These are phyloP conservation scores for Solanum neorickii DNA, from an alignment of 257 asterid species.

Conservation along the genomic window DNA sequence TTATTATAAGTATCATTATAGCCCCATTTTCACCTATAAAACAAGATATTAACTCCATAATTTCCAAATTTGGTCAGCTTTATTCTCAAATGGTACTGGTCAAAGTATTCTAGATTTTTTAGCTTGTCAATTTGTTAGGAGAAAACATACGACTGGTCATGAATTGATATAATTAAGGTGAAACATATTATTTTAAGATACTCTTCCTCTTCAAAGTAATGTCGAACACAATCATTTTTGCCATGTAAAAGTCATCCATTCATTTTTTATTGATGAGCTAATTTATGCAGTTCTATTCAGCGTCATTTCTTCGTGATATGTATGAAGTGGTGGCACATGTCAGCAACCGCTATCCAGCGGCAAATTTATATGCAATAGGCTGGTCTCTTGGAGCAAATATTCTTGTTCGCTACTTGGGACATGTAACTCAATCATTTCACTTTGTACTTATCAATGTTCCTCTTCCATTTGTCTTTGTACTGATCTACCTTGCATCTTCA, in stretches of 20 bases:
- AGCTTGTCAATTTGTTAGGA: not conserved
- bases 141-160: not conserved
- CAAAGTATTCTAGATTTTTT: not conserved
- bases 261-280: not conserved
- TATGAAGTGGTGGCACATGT: slow-evolving; percentile 73
- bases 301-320: slow-evolving; percentile 89
- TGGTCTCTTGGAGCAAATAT: slow-evolving; percentile 99
- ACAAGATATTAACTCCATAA: not conserved
- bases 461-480: not conserved
- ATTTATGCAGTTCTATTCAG: slow-evolving; percentile 88
- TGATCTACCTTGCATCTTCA: not conserved
- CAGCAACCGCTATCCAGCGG: slow-evolving; percentile 48
- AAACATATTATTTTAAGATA: not conserved
- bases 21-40: not conserved
- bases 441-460: not conserved
- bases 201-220: not conserved
- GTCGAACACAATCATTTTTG: not conserved
- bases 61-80: not conserved
- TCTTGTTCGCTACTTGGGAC: slow-evolving; percentile 83
- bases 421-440: slow-evolving; percentile 26
- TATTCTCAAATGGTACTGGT: not conserved
- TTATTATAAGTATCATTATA: not conserved
- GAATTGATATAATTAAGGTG: not conserved
- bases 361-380: slow-evolving; percentile 82
- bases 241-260: not conserved